Percentiles rank a stretch among this genome's conserved stretches.
Evolutionary conservation across 352 stramenopile genomes (phyloP).

Genomic region (Albugo laibachii): DNA sequence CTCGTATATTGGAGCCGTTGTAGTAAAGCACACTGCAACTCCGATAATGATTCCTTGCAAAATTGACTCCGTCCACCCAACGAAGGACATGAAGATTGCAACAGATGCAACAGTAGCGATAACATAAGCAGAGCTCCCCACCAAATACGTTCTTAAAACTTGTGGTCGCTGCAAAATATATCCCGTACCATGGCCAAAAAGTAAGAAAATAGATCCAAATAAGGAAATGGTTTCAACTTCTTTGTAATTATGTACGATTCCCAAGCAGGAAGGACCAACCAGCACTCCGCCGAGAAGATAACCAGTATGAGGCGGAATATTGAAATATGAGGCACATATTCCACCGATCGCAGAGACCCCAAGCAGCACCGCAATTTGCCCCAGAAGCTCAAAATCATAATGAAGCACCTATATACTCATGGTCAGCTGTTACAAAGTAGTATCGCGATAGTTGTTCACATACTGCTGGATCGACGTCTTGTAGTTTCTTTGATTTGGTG

Average conservation of each 20-base stretch:
- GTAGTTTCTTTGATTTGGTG: conserved; percentile 47
- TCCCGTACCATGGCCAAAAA: conserved; percentile 77
- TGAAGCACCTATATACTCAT: conserved; percentile 28
- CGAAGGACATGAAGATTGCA: conserved; percentile 39
- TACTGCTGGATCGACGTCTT: conserved; percentile 42
- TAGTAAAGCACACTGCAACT: conserved; percentile 63
- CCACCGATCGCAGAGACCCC: conserved; percentile 74
- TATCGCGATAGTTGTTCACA: no score
- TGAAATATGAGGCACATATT: conserved; percentile 74
- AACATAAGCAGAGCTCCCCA: conserved; percentile 55
- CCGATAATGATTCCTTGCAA: conserved; percentile 58
- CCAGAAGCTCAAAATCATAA: conserved; percentile 73
- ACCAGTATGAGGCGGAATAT: conserved; percentile 77
- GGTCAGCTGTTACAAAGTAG: neutral
- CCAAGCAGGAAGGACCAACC: conserved; percentile 77
- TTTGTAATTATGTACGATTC: conserved; percentile 72
- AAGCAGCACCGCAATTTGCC: conserved; percentile 61
- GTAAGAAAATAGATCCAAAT: conserved; percentile 85
- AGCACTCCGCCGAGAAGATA: conserved; percentile 82
- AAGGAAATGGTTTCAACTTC: conserved; percentile 87
- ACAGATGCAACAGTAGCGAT: conserved; percentile 44
- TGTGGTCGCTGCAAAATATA: conserved; percentile 44
- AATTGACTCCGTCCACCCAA: conserved; percentile 60
- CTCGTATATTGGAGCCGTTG: conserved; percentile 61
- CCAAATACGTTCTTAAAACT: conserved; percentile 50